Evolutionary conservation across 169 alveolate genomes (phyloP), one percentile per base, ranked within the genome.

Genomic region (Besnoitia besnoiti): DNA sequence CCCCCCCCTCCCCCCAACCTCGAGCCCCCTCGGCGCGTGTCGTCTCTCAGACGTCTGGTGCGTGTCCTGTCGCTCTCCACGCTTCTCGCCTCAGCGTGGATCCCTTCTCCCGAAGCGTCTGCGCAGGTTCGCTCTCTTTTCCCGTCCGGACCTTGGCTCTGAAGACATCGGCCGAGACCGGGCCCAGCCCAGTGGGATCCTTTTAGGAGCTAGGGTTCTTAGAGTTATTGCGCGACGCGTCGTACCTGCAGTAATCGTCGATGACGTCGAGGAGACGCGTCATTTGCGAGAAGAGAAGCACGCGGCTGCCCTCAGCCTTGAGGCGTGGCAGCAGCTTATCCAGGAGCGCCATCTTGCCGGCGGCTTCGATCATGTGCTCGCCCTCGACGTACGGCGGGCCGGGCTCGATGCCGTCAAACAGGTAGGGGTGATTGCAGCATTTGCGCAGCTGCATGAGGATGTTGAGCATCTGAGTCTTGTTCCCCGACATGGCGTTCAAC

Each of bases 391-490:
- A 95, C 27, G 96, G 96, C 46, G 95, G 96, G 30, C 95, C 95
- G 7, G 96, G 96, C 94, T 98, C 98, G 0, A 98, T 98, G 61
- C 98, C 99, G 79, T 97, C 98, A 27, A 98, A 97, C 79, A 97
- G 95, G 94, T 95, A 98, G n/a, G 99, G 98, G 93, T 98, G 99
- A 93, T 99, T 99, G 94, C 99, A 99, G 30, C 99, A 99, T 96
- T 99, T 99, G 93, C 99, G 97, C 80, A 99, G 98, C 95, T 99
- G 99, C 99, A 99, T 99, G 39, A 99, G 99, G 90, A 98, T 96
- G 94, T 99, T 99, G 98, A 98, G 97, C 93, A 99, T 95, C 89
- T 98, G 99, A 61, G 98, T 98, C 94, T 98, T 98, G 44, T 62
- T 89, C 47, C 93, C 80, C 5, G 87, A 49, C 93, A 89, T 89